Conservation (phyloP, 1,139 yeast genomes). For the Pichia sp. region DNA sequence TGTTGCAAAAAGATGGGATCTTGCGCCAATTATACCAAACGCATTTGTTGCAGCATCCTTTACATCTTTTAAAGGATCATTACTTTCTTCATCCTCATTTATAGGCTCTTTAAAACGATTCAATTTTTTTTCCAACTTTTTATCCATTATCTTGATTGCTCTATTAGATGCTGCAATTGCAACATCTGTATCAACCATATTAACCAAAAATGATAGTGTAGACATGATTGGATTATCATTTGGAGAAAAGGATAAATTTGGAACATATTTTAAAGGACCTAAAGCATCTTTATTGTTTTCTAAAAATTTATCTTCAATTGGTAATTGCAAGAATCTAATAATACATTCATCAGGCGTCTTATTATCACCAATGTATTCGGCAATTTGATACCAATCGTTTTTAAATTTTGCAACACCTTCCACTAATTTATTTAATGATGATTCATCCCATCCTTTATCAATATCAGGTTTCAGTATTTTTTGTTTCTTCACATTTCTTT, state of each 20-base stretch:
- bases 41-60: conserved; percentile 51
- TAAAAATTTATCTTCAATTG: conserved; percentile 71
- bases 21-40: conserved; percentile 67
- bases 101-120: conserved; percentile 24
- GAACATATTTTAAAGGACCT: conserved; percentile 77
- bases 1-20: conserved; percentile 77
- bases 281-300: conserved; percentile 42
- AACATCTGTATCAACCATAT: conserved; percentile 79
- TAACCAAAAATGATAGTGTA: conserved; percentile 79
- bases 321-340: conserved; percentile 69
- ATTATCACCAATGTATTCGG: conserved; percentile 52
- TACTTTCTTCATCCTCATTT: conserved; percentile 1
- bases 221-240: conserved; percentile 91
- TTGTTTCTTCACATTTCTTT: conserved; percentile 33
- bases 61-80: conserved; percentile 24
- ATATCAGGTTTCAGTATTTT: conserved; percentile 34
- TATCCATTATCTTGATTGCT: conserved; percentile 56
- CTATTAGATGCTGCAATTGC: conserved; percentile 76
- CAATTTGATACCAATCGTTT: conserved; percentile 72
- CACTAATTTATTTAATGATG: conserved; percentile 52
- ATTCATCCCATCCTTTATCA: conserved; percentile 58
- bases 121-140: conserved; percentile 37
- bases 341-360: conserved; percentile 81
- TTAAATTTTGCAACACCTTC: conserved; percentile 55
- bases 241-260: conserved; percentile 76